These are phyloP conservation scores for Globisporangium ultimum DNA, from an alignment of 352 stramenopile species.

Conservation along the genomic window DNA sequence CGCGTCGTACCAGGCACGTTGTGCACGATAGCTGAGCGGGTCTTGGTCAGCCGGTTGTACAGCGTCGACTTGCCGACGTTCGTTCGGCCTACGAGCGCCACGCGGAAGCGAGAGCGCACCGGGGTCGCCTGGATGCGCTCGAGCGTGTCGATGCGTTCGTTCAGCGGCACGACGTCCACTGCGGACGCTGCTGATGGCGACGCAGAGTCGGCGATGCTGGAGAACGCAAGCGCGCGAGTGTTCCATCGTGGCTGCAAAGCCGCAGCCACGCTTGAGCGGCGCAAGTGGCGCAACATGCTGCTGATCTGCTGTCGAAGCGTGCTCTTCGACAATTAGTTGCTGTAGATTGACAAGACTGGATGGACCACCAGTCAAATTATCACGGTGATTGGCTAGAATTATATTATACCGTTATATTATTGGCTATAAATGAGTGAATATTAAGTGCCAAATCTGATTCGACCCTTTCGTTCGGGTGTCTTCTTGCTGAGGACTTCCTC, in stretches of 20 bases:
- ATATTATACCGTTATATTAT: slow-evolving; percentile 12
- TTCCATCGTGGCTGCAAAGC: slow-evolving; percentile 15
- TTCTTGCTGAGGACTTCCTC: too few species aligned
- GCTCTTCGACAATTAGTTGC: background rate
- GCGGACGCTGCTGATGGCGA: background rate
- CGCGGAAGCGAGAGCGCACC: slow-evolving; percentile 52
- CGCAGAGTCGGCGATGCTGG: slow-evolving; percentile 6
- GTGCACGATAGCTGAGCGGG: slow-evolving; percentile 75
- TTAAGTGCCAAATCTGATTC: too few species aligned
- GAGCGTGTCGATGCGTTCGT: slow-evolving; percentile 31
- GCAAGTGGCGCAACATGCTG: slow-evolving; percentile 41
- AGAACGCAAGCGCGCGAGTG: slow-evolving; percentile 7
- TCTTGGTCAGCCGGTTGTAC: slow-evolving; percentile 82
- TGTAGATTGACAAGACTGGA: slow-evolving; percentile 4
- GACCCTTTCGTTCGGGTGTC: too few species aligned
- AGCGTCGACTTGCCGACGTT: slow-evolving; percentile 87
- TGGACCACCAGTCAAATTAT: background rate
- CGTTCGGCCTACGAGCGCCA: slow-evolving; percentile 78
- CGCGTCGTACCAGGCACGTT: slow-evolving; percentile 79
- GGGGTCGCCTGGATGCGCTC: slow-evolving; percentile 30
- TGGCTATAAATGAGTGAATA: slow-evolving; percentile 17
- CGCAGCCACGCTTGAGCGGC: slow-evolving; percentile 19
- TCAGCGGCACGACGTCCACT: slow-evolving; percentile 11
- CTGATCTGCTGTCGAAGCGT: background rate
- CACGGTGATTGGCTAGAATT: slow-evolving; percentile 25